These are phyloP conservation scores for Poterioochromonas sp. DNA, from an alignment of 352 stramenopile genomes.

Conservation along the genomic window DNA sequence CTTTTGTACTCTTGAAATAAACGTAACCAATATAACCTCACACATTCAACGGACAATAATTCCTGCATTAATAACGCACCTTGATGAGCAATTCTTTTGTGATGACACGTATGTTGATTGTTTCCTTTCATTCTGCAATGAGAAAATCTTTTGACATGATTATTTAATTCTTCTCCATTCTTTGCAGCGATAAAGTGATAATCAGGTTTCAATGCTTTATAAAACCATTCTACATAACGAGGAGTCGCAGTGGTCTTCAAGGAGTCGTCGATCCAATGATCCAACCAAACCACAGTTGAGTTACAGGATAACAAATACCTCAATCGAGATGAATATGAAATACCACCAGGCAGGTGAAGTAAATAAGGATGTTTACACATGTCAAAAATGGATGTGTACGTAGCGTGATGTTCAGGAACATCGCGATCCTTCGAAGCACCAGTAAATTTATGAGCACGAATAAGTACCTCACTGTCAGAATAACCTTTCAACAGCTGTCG, in stretches of 20 bases:
- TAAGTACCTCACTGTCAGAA: no score
- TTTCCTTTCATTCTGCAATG: background rate
- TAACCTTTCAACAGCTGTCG: no score
- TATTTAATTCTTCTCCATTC: background rate
- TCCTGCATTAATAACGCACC: background rate
- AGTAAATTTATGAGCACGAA: no score
- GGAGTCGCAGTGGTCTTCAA: background rate
- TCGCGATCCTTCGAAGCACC: background rate
- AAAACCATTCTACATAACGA: background rate
- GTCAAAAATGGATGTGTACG: background rate
- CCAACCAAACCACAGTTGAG: background rate
- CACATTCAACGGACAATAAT: background rate
- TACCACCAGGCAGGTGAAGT: background rate
- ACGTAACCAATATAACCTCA: background rate
- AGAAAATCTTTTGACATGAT: no score
- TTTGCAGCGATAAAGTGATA: background rate
- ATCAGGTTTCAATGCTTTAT: background rate
- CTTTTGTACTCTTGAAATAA: background rate
- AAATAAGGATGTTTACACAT: background rate
- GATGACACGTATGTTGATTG: background rate
- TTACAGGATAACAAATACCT: background rate
- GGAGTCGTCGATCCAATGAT: background rate
- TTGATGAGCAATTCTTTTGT: background rate
- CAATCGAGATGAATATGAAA: background rate
- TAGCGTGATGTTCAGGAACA: background rate